A percentile compares a stretch with the other conserved stretches of the same genome.
Conservation (phyloP, 2,329 filamentous ascomycete species). For the Arthrobotrys megalospora region DNA sequence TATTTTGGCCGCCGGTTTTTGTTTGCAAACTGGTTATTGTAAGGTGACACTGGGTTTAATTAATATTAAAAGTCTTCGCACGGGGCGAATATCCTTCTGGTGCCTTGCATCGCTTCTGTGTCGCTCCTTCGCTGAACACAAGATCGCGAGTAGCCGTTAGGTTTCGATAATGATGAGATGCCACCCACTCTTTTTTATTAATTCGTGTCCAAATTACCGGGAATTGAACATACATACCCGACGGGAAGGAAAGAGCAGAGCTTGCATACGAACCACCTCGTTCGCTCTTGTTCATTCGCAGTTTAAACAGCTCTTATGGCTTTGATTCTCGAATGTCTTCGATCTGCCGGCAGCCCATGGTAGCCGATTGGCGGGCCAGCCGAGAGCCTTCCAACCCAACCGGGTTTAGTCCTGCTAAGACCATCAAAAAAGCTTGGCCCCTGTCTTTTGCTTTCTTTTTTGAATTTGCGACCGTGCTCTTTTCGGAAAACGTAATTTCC, state of each 20-base stretch:
- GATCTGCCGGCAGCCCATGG: constrained; percentile 1
- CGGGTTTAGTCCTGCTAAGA: constrained; percentile 14
- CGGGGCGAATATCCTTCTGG: not conserved
- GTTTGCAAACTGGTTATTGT: not conserved
- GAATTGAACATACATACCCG: too few species aligned
- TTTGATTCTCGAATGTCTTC: constrained; percentile 1
- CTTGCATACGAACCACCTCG: not conserved
- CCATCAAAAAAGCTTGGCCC: constrained; percentile 26
- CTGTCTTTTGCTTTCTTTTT: not conserved
- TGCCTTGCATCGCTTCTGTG: constrained; percentile 8
- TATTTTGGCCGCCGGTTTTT: not conserved
- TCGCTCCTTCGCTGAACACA: not conserved
- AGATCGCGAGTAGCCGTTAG: not conserved
- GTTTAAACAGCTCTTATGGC: not conserved
- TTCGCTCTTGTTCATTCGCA: not conserved
- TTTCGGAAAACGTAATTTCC: constrained; percentile 23
- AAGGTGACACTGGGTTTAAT: not conserved
- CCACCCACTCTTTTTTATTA: not conserved
- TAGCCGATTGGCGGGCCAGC: constrained; percentile 40
- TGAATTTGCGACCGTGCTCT: not conserved
- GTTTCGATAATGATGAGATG: not conserved
- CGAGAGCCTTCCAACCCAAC: constrained; percentile 16
- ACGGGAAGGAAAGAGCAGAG: not conserved
- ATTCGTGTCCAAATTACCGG: too few species aligned
- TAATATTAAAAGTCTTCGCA: not conserved